Base-by-base conservation (phyloP, 2,329 filamentous ascomycete species). In the Botrytis sinoallii region DNA sequence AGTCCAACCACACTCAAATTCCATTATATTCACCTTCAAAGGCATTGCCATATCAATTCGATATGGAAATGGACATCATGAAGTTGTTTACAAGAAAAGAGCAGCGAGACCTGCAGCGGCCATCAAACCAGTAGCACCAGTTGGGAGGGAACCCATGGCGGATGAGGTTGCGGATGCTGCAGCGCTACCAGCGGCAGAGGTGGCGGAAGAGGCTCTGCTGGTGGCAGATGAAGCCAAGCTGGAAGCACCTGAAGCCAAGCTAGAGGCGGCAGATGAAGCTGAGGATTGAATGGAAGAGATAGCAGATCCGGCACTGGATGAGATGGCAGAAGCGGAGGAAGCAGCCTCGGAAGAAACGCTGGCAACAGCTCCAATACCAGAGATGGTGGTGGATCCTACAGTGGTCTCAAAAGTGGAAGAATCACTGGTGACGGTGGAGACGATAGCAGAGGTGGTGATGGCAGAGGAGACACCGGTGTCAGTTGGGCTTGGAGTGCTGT, bases 101-200 rank as follows among this genome's bases (percentile, higher is more conserved):
- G 77, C 80, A 29, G 79, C 80, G 48, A 81, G 64, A 76, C 80
- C 80, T 59, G 76, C 79, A 61, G 77, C 79, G 38, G 75, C 80
- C 46, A 78, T 74, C 44, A 81, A 73, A 61, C 79, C 79, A 29
- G 77, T 75, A 29, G 78, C 75, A 16, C 77, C 79, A 38, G 71
- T 73, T 61, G 71, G 66, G 25, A 73, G 65, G 35, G 71, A n/a
- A 46, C 52, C 71, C 40, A 61, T 52, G 18, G 32, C 71, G 16
- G 42, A 20, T 10, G 71, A 73, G 16, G 71, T 40, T 8, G 42
- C n/a, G 20, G 71, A 73, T 35, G 65, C 10, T 20, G 71, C 63
- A 59, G 70, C 64, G 12, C 48, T 46, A 22, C 61, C 48, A 68
- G 78, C 74, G 20, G 75, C 74, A 35, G 74, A 73, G 55, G 66